A percentile compares a stretch with the other conserved stretches of the same genome.
phyloP scores from a whole-genome alignment of 176 grass and related monocot genomes.

The Urochloa ruziziensis region DNA sequence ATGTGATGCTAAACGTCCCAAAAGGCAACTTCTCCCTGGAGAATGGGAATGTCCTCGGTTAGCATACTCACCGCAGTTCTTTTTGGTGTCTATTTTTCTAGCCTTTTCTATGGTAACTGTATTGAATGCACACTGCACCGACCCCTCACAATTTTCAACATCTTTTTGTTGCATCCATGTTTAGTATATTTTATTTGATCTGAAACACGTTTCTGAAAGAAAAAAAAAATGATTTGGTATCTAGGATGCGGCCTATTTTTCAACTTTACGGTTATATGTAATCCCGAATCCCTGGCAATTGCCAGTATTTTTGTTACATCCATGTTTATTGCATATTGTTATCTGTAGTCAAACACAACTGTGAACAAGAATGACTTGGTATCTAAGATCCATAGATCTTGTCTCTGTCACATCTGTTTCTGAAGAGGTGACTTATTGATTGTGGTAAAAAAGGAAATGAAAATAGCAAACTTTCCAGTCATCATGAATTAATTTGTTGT shows the following conservation, averaged over 20 bases:
- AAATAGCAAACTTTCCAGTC: constrained; percentile 10
- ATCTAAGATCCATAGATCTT: background rate
- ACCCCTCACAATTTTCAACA: background rate
- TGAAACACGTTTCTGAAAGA: background rate
- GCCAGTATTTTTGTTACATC: background rate
- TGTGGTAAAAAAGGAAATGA: constrained; percentile 1
- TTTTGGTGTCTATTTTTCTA: constrained; percentile 18
- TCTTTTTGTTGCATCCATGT: constrained; percentile 6
- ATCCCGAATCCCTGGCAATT: background rate
- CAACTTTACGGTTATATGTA: background rate
- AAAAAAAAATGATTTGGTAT: constrained; percentile 4
- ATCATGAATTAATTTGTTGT: constrained; percentile 4
- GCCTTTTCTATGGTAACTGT: background rate
- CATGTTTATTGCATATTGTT: background rate
- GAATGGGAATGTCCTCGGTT: constrained; percentile 97
- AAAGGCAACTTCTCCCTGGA: constrained; percentile 88
- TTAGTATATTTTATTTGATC: background rate
- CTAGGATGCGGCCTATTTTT: background rate
- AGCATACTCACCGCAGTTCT: constrained; percentile 28
- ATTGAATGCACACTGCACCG: background rate
- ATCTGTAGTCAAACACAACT: background rate
- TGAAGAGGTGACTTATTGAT: constrained; percentile 26
- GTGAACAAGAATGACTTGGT: constrained; percentile 3
- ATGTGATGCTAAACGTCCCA: constrained; percentile 88
- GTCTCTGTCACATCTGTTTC: background rate